Evolutionary conservation across 176 grass and related monocot genomes (phyloP).

Genomic region (Chloris gayana): DNA sequence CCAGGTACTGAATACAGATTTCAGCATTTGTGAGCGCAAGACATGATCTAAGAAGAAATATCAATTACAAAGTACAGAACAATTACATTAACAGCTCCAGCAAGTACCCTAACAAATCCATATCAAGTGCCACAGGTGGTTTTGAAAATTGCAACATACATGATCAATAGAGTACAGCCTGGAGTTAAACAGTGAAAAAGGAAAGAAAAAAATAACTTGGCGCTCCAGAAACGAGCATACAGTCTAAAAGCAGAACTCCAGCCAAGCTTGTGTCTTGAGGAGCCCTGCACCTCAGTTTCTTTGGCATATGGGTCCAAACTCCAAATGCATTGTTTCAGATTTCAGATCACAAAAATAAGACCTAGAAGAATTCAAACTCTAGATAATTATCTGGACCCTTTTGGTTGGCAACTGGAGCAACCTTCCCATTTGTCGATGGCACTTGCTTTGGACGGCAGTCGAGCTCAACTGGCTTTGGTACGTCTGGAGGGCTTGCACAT

Average conservation of each 20-base stretch:
- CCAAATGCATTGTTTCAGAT: neutral
- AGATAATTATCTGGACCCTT: conserved; percentile 68
- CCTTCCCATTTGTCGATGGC: conserved; percentile 59
- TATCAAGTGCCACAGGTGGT: conserved; percentile 32
- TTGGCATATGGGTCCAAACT: neutral
- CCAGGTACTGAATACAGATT: neutral
- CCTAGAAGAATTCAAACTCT: conserved; percentile 88
- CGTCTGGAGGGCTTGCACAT: conserved; percentile 72
- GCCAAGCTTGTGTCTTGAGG: conserved; percentile 24
- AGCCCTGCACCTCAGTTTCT: conserved; percentile 38
- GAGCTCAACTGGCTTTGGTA: conserved; percentile 66
- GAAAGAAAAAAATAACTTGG: conserved; percentile 17
- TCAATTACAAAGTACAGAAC: conserved; percentile 36
- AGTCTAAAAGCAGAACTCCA: conserved; percentile 37
- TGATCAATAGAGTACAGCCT: conserved; percentile 25
- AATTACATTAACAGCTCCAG: conserved; percentile 24
- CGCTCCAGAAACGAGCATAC: conserved; percentile 25
- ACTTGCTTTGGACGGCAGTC: conserved; percentile 32
- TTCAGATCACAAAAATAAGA: neutral
- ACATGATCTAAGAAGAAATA: conserved; percentile 20
- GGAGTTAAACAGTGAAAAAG: conserved; percentile 42
- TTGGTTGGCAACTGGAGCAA: conserved; percentile 21
- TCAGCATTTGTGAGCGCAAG: neutral
- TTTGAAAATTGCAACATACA: conserved; percentile 45
- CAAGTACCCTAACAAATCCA: conserved; percentile 15